Conservation (phyloP, 139 green algal genomes). For the Penium margaritaceum region DNA sequence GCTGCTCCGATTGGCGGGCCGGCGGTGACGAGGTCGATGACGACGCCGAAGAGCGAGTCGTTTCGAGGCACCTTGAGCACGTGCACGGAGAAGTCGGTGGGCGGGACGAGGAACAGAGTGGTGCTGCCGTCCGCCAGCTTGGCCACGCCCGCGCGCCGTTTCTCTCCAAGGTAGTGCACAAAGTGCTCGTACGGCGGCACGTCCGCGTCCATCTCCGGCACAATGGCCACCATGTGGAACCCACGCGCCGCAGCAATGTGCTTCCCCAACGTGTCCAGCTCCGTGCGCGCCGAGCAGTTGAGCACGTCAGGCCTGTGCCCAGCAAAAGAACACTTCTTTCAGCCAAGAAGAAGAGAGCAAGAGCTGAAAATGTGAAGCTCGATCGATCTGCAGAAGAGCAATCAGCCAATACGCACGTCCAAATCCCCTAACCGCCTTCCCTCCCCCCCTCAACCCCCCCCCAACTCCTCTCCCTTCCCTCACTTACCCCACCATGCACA, state of each 20-base stretch:
- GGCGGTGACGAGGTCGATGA: not conserved
- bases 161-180: constrained; percentile 48
- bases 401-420: no score
- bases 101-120: constrained; percentile 45
- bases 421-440: no score
- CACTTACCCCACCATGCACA: no score
- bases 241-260: constrained; percentile 19
- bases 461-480: no score
- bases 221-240: constrained; percentile 32
- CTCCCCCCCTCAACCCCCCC: no score
- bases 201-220: constrained; percentile 30
- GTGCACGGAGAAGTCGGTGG: constrained; percentile 32
- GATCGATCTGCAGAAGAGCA: no score
- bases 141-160: constrained; percentile 31
- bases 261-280: constrained; percentile 37
- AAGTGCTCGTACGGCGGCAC: constrained; percentile 39
- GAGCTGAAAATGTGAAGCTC: no score
- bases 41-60: constrained; percentile 35
- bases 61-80: constrained; percentile 40
- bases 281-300: constrained; percentile 40
- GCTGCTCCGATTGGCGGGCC: no score
- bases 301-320: constrained; percentile 34
- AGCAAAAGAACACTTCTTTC: no score
- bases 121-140: constrained; percentile 35
- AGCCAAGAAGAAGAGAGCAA: no score